phyloP scores from a whole-genome alignment of 768 basidiomycete genomes.

The Phlegmacium glaucopus region DNA sequence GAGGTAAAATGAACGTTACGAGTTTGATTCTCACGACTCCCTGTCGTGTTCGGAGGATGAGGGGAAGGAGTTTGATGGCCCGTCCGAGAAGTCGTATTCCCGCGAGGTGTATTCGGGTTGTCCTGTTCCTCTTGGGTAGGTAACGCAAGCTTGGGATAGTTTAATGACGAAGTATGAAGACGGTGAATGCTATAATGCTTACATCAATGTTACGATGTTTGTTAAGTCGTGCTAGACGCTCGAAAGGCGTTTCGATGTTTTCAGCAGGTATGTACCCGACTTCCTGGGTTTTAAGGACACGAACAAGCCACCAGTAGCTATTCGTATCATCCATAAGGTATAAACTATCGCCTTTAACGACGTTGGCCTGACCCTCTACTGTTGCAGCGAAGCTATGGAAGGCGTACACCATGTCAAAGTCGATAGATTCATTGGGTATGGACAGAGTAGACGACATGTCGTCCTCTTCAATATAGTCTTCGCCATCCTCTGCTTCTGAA shows the following conservation, averaged over 20 bases:
- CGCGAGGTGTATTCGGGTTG: slow-evolving; percentile 51
- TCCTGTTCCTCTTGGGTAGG: slow-evolving; percentile 71
- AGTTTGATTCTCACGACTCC: slow-evolving; percentile 31
- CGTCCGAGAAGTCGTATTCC: slow-evolving; percentile 45
- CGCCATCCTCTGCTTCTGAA: slow-evolving; percentile 73
- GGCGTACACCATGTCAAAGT: slow-evolving; percentile 91
- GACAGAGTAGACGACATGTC: slow-evolving; percentile 80
- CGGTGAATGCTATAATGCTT: slow-evolving; percentile 28
- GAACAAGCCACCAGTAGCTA: slow-evolving; percentile 99
- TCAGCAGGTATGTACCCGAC: slow-evolving; percentile 99
- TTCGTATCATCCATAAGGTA: slow-evolving; percentile 98
- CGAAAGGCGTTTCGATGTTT: slow-evolving; percentile 98
- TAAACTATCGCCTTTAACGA: slow-evolving; percentile 96
- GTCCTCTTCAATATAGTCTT: slow-evolving; percentile 71
- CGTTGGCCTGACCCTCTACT: slow-evolving; percentile 97
- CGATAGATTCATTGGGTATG: slow-evolving; percentile 88
- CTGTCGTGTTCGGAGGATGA: slow-evolving; percentile 26
- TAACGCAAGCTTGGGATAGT: slow-evolving; percentile 55
- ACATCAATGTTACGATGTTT: slow-evolving; percentile 98
- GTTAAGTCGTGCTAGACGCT: slow-evolving; percentile 91
- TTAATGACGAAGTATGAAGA: slow-evolving; percentile 7
- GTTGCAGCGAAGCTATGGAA: slow-evolving; percentile 96
- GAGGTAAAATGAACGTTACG: slow-evolving; percentile 72
- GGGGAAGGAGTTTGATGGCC: slow-evolving; percentile 52
- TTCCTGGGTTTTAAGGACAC: slow-evolving; percentile 97